phyloP scores from a whole-genome alignment of 352 stramenopile species.

The Phytopythium chamaehyphon region DNA sequence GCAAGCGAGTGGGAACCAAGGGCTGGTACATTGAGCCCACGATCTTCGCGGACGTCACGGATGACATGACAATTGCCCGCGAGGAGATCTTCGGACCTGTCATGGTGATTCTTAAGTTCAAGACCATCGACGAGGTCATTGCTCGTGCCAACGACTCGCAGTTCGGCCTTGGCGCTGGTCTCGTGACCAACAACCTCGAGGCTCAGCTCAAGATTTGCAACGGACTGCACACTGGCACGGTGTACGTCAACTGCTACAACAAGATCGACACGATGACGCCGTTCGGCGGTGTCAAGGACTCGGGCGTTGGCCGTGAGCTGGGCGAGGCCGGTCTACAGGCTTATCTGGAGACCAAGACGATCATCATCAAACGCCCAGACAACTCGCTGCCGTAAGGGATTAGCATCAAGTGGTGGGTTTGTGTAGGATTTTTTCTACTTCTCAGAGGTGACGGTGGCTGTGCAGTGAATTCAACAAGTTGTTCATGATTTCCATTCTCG shows the following conservation, averaged over 20 bases:
- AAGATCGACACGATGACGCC: slow-evolving; percentile 74
- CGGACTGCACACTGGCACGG: slow-evolving; percentile 84
- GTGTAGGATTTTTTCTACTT: too few species aligned
- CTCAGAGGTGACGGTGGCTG: too few species aligned
- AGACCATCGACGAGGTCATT: slow-evolving; percentile 86
- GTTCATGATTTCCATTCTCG: too few species aligned
- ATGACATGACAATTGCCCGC: slow-evolving; percentile 81
- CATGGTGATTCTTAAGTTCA: slow-evolving; percentile 84
- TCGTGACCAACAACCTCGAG: slow-evolving; percentile 86
- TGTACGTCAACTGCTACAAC: slow-evolving; percentile 94
- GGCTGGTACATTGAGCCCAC: slow-evolving; percentile 92
- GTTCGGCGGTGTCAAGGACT: slow-evolving; percentile 76
- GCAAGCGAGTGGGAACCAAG: slow-evolving; percentile 55
- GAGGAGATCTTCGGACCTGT: slow-evolving; percentile 91
- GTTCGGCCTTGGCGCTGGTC: slow-evolving; percentile 83
- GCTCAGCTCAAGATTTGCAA: slow-evolving; percentile 84
- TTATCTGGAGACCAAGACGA: slow-evolving; percentile 76
- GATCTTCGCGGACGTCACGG: slow-evolving; percentile 74
- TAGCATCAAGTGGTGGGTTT: too few species aligned
- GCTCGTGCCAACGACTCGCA: slow-evolving; percentile 77
- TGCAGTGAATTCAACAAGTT: too few species aligned
- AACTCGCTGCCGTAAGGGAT: slow-evolving; percentile 19
- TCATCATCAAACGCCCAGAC: slow-evolving; percentile 52
- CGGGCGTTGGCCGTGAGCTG: slow-evolving; percentile 60
- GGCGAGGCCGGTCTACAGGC: slow-evolving; percentile 57